Percentiles rank a stretch among this genome's conserved stretches.
Conservation (phyloP, 805 yeast genomes). For the Saccharomycopsis fermentans region DNA sequence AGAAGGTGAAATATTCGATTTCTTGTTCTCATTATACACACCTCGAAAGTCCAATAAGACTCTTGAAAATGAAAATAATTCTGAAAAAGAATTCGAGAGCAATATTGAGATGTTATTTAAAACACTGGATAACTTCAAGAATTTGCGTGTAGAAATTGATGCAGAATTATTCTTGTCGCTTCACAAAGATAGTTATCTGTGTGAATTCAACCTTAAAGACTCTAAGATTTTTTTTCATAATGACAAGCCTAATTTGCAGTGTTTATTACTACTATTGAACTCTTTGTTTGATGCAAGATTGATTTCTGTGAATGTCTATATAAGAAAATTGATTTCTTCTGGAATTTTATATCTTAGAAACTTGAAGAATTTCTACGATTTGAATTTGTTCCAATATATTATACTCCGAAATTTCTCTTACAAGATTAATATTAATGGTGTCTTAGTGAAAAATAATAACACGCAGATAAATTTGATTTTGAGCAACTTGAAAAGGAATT, state of each 20-base stretch:
- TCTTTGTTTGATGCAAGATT: constrained; percentile 37
- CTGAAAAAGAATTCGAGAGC: not conserved
- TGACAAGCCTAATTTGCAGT: constrained; percentile 6
- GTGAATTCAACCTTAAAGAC: not conserved
- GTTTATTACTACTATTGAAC: constrained; percentile 43
- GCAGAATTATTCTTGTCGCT: not conserved
- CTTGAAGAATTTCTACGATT: constrained; percentile 26
- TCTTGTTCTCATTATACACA: constrained; percentile 23
- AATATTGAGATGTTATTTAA: not conserved
- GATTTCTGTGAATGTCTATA: constrained; percentile 52
- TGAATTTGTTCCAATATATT: constrained; percentile 20
- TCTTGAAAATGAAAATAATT: not conserved
- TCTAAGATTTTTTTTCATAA: not conserved
- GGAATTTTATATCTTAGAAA: constrained; percentile 63
- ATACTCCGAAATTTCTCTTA: constrained; percentile 11
- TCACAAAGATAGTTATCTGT: not conserved
- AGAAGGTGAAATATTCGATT: constrained; percentile 33
- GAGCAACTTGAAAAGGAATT: constrained; percentile 30
- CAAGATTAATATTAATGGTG: constrained; percentile 7
- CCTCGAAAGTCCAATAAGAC: not conserved
- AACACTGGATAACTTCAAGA: not conserved
- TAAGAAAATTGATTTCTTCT: constrained; percentile 73
- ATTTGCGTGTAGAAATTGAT: not conserved
- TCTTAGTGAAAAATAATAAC: constrained; percentile 26
- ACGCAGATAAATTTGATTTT: constrained; percentile 48